These are phyloP conservation scores for Neoscytalidium dimidiatum DNA, from an alignment of 2,329 filamentous ascomycete species.

Conservation along the genomic window DNA sequence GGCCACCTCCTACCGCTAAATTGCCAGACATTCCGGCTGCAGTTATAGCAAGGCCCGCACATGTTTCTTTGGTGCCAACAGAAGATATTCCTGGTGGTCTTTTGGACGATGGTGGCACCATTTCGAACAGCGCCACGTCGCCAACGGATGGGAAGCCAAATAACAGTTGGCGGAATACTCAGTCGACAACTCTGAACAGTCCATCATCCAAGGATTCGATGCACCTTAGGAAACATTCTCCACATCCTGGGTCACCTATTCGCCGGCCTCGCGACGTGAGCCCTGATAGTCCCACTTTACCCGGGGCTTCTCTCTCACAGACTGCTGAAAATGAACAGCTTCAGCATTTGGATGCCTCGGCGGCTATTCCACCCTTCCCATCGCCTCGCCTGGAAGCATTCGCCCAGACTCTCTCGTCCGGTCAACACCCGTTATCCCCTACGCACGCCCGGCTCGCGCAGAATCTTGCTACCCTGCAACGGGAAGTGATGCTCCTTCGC, in stretches of 20 bases:
- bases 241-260: slow-evolving; percentile 48
- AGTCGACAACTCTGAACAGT: slow-evolving; percentile 48
- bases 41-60: background rate
- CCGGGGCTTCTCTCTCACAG: slow-evolving; percentile 42
- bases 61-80: slow-evolving; percentile 30
- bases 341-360: background rate
- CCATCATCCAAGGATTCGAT: slow-evolving; percentile 8
- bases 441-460: slow-evolving; percentile 36
- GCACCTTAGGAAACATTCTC: background rate
- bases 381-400: slow-evolving; percentile 39
- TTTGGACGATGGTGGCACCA: slow-evolving; percentile 33
- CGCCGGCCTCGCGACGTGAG: slow-evolving; percentile 38
- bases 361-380: slow-evolving; percentile 11
- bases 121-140: slow-evolving; percentile 30
- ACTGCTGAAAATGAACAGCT: slow-evolving; percentile 23
- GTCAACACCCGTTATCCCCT: slow-evolving; percentile 27
- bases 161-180: slow-evolving; percentile 57
- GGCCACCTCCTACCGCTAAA: slow-evolving; percentile 48
- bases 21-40: slow-evolving; percentile 46
- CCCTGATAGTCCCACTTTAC: slow-evolving; percentile 65
- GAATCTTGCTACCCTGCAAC: slow-evolving; percentile 57
- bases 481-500: slow-evolving; percentile 72
- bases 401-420: slow-evolving; percentile 27
- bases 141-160: slow-evolving; percentile 24
- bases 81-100: slow-evolving; percentile 36